Base-by-base conservation (phyloP, 345 rosid species). In the Boechera stricta region DNA sequence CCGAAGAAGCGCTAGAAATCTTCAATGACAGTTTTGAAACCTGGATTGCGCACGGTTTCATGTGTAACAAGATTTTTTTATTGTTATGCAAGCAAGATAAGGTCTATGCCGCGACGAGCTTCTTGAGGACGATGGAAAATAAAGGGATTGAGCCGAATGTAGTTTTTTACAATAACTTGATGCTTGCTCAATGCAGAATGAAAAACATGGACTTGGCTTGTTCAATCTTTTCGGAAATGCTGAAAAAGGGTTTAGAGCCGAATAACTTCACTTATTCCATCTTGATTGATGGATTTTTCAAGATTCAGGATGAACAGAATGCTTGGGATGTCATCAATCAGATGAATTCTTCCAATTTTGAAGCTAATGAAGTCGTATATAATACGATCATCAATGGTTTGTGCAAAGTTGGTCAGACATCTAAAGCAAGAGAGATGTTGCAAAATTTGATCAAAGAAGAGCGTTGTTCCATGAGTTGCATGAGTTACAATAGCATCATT, bases 121-220 rank as follows among this genome's bases (percentile, higher is more conserved):
- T 93, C 44, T 86, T 89, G 90, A 68, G 72, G 72, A 84, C 79
- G 81, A 93, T 93, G 92, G 78, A 54, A 12, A 57, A 35, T 51
- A 84, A 76, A 5, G 82, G 87, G n/a, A 57, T 88, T 31, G 39
- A 16, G 42, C 85, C 85, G n/a, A 81, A 68, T 79, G 61, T 64
- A 36, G 93, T 81, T 81, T 89, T 91, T 7, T 87, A 84, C 85
- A 88, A 93, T 69, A 82, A 64, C 81, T 77, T 88, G 85, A 88
- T 93, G 64, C 86, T 78, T 77, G 85, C 82, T 64, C 78, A 86
- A 79, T 89, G 90, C 76, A 85, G 70, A 73, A 58, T 15, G 29
- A 80, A 84, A 64, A 67, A 79, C 70, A 76, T 86, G 87, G 89
- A 87, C 53, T 69, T 11, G 76, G 95, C 97, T 76, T 10, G 60